phyloP scores from a whole-genome alignment of 2,329 filamentous ascomycete species.

The Talaromyces atroroseus region DNA sequence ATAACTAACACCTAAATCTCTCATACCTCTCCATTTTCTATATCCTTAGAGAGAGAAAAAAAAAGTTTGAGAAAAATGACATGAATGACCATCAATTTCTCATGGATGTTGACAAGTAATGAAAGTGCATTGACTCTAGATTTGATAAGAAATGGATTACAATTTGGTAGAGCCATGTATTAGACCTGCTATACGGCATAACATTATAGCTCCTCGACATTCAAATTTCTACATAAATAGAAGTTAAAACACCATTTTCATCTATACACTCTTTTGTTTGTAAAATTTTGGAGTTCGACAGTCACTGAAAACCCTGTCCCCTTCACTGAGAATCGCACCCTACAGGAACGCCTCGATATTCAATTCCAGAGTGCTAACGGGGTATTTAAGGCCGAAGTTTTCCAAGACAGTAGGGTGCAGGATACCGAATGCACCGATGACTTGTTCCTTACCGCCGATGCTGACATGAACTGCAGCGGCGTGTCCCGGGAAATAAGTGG shows the following conservation, averaged over 20 bases:
- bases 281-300: neutral
- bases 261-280: slow-evolving; percentile 9
- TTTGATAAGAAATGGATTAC: neutral
- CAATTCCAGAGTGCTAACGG: slow-evolving; percentile 88
- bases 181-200: neutral
- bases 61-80: slow-evolving; percentile 14
- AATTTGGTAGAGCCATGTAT: neutral
- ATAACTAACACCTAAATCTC: neutral
- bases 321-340: neutral
- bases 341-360: slow-evolving; percentile 90
- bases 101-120: neutral
- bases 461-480: slow-evolving; percentile 78
- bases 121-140: neutral
- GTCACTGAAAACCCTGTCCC: neutral
- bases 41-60: neutral
- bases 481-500: slow-evolving; percentile 87
- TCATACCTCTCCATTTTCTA: neutral
- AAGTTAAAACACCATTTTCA: neutral
- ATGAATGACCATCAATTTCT: slow-evolving; percentile 11
- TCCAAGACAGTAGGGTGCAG: slow-evolving; percentile 88
- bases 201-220: neutral
- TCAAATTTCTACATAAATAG: neutral
- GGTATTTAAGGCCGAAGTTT: slow-evolving; percentile 88
- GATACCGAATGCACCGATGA: slow-evolving; percentile 88
- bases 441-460: slow-evolving; percentile 64